Percentiles rank a stretch among this genome's conserved stretches.
These are phyloP conservation scores for Cystoderma amianthinum DNA, from an alignment of 768 basidiomycete species.

Conservation along the genomic window DNA sequence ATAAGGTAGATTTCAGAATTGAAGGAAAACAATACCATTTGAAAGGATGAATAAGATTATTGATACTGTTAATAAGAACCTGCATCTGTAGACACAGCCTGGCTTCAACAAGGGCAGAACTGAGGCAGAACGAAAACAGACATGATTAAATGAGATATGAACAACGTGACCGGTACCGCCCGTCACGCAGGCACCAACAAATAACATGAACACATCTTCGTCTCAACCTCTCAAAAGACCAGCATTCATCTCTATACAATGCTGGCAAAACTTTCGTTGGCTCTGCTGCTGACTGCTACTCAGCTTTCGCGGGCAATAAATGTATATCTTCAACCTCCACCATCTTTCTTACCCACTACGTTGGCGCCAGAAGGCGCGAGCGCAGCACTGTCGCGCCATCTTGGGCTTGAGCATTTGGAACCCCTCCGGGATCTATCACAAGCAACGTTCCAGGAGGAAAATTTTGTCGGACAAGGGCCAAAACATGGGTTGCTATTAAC, in stretches of 20 bases:
- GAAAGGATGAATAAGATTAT: conserved; percentile 15
- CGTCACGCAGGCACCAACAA: too few relatives aligned
- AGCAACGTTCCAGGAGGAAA: conserved; percentile 21
- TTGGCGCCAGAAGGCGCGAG: conserved; percentile 50
- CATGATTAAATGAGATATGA: too few relatives aligned
- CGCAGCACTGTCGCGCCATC: conserved; percentile 57
- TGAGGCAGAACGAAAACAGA: too few relatives aligned
- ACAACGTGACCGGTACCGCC: too few relatives aligned
- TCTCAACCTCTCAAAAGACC: conserved; percentile 15
- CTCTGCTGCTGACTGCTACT: conserved; percentile 22
- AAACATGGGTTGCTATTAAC: conserved; percentile 47
- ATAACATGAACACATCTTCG: too few relatives aligned
- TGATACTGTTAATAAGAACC: conserved; percentile 13
- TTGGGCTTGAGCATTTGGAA: conserved; percentile 66
- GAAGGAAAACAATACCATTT: conserved; percentile 22
- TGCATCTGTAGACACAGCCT: too few relatives aligned
- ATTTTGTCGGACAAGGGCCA: conserved; percentile 53
- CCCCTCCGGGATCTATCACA: conserved; percentile 29
- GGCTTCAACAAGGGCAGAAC: too few relatives aligned
- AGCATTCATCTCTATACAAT: conserved; percentile 16
- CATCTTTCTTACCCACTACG: conserved; percentile 23
- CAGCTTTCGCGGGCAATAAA: conserved; percentile 42
- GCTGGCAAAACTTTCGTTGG: conserved; percentile 14
- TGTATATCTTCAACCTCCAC: conserved; percentile 52
- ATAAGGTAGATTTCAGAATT: conserved; percentile 2